phyloP scores from a whole-genome alignment of 192 early-diverging fungal species.

The Coemansia aciculifera region DNA sequence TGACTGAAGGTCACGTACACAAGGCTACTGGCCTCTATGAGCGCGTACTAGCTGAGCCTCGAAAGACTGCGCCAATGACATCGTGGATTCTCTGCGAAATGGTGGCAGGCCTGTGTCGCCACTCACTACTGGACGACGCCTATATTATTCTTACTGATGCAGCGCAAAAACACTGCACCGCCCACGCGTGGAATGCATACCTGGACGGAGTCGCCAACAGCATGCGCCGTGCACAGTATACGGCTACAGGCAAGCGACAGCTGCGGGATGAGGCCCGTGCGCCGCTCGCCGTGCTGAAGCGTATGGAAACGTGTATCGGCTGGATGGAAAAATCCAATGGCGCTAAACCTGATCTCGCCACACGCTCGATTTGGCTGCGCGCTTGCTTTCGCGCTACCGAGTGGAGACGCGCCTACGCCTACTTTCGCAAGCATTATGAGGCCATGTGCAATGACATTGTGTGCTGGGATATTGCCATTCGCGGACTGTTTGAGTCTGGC shows the following conservation, averaged over 20 bases:
- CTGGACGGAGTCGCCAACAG: constrained; percentile 25
- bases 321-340: constrained; percentile 25
- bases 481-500: constrained; percentile 18
- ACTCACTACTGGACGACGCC: constrained; percentile 20
- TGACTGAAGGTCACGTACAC: constrained; percentile 19
- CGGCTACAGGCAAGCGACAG: not conserved
- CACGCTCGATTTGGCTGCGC: constrained; percentile 43
- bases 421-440: constrained; percentile 17
- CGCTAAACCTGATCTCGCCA: constrained; percentile 25
- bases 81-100: constrained; percentile 41
- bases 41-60: not conserved
- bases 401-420: constrained; percentile 20
- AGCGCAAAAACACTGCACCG: not conserved
- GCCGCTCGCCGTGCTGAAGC: not conserved
- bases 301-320: constrained; percentile 6
- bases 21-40: constrained; percentile 23
- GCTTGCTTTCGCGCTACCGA: constrained; percentile 36
- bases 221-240: not conserved
- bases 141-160: constrained; percentile 8
- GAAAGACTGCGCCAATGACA: not conserved
- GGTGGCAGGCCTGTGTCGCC: constrained; percentile 29
- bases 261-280: not conserved
- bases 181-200: constrained; percentile 44
- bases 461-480: constrained; percentile 41
- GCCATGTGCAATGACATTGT: constrained; percentile 18